These are phyloP conservation scores for Ganoderma meredithae DNA, from an alignment of 1,284 basidiomycete species.

Conservation along the genomic window DNA sequence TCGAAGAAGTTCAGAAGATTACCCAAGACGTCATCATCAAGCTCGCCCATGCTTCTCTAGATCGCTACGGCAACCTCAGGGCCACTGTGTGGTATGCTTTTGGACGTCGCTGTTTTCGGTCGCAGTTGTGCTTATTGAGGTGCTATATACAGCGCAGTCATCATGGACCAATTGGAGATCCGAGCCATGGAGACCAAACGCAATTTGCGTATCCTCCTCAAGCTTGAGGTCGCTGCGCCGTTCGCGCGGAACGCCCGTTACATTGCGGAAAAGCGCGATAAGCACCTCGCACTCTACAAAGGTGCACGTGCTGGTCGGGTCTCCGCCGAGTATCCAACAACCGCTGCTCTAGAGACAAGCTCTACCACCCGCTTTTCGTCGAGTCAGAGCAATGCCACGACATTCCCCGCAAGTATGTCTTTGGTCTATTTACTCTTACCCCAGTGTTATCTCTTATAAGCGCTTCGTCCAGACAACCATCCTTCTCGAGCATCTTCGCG, in stretches of 20 bases:
- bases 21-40: slow-evolving; percentile 1
- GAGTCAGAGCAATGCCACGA: neutral
- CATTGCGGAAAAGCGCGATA: slow-evolving; percentile 25
- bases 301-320: neutral
- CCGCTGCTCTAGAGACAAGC: neutral
- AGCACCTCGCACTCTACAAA: slow-evolving; percentile 15
- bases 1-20: neutral
- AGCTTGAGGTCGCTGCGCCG: slow-evolving; percentile 38
- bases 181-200: slow-evolving; percentile 6
- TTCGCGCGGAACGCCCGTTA: slow-evolving; percentile 46
- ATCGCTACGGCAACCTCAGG: neutral
- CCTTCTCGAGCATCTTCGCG: neutral
- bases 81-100: neutral
- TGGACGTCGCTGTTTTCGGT: neutral
- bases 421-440: neutral
- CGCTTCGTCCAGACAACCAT: neutral
- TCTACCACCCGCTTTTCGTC: neutral
- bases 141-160: neutral
- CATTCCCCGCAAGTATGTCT: neutral
- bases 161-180: neutral
- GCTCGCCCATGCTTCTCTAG: neutral
- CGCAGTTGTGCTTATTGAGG: neutral
- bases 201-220: slow-evolving; percentile 34
- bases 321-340: neutral
- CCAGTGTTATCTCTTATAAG: neutral